These are phyloP conservation scores for Kodamaea fukazawae DNA, from an alignment of 805 yeast genomes.

Conservation along the genomic window DNA sequence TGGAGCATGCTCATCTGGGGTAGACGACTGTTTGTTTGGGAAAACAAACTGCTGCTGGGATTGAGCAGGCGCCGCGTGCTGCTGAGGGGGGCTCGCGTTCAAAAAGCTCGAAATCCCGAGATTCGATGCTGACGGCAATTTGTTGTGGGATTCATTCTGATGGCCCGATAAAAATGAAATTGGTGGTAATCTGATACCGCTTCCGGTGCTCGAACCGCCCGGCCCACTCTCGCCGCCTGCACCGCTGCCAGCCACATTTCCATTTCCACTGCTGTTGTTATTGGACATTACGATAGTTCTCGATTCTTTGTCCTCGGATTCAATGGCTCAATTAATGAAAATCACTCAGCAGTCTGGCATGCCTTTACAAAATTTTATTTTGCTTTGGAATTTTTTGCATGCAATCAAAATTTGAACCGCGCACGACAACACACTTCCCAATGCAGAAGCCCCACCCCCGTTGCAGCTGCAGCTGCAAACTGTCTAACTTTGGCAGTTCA, in stretches of 20 bases:
- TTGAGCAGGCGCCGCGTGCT: background rate
- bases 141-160: constrained; percentile 8
- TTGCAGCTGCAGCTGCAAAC: background rate
- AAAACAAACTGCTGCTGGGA: no score
- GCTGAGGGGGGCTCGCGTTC: constrained; percentile 9
- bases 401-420: no score
- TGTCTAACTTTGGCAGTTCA: constrained; percentile 41
- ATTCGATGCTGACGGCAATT: constrained; percentile 17
- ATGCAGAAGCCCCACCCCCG: no score
- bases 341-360: no score
- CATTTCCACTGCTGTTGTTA: constrained; percentile 2
- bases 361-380: no score
- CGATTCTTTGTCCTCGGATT: background rate
- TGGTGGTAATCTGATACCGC: constrained; percentile 23
- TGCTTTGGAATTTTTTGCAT: no score
- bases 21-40: background rate
- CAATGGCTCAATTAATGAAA: no score
- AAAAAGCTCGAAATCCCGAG: constrained; percentile 23
- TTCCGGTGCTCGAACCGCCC: constrained; percentile 1
- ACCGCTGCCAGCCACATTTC: background rate
- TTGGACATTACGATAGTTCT: constrained; percentile 4
- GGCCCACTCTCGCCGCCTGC: background rate
- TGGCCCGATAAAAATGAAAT: constrained; percentile 27
- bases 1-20: background rate
- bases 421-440: no score